Conservation (phyloP, 2,329 filamentous ascomycete species). For the Thielaviopsis musarum region DNA sequence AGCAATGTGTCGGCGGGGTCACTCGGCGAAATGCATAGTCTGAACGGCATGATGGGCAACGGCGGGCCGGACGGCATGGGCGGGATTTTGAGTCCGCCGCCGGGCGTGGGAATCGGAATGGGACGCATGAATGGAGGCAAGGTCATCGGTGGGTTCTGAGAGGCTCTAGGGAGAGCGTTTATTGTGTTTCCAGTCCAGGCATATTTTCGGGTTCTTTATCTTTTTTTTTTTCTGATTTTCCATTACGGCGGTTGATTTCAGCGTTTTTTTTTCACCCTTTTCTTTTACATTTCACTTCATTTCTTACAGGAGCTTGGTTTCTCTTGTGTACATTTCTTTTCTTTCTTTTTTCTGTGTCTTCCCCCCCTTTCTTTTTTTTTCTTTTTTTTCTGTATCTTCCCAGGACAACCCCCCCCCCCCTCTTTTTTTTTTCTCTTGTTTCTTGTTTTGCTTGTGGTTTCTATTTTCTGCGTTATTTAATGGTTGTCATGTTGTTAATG, state of each 20-base stretch:
- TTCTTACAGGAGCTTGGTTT: not conserved
- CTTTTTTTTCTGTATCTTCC: too few species aligned
- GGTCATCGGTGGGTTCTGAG: slow-evolving; percentile 8
- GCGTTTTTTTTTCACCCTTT: not conserved
- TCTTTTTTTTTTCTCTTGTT: too few species aligned
- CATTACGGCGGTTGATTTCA: too few species aligned
- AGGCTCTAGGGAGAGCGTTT: not conserved
- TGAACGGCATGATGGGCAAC: slow-evolving; percentile 4
- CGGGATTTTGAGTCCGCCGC: slow-evolving; percentile 8
- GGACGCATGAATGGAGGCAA: slow-evolving; percentile 24
- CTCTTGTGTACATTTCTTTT: too few species aligned
- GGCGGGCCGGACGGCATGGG: not conserved
- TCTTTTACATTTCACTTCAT: not conserved
- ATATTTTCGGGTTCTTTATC: slow-evolving; percentile 11
- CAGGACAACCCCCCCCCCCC: too few species aligned
- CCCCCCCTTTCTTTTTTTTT: too few species aligned
- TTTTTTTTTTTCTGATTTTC: slow-evolving; percentile 8
- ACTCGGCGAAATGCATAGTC: slow-evolving; percentile 6
- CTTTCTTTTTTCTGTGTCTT: too few species aligned
- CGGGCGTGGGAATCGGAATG: slow-evolving; percentile 12
- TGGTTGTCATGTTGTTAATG: too few species aligned
- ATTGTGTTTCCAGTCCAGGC: not conserved
- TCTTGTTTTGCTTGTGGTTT: too few species aligned
- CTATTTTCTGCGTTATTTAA: too few species aligned
- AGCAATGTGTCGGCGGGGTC: slow-evolving; percentile 10